A percentile compares a stretch with the other conserved stretches of the same genome.
Conservation (phyloP, 1,139 yeast genomes). For the Diutina siamensis region DNA sequence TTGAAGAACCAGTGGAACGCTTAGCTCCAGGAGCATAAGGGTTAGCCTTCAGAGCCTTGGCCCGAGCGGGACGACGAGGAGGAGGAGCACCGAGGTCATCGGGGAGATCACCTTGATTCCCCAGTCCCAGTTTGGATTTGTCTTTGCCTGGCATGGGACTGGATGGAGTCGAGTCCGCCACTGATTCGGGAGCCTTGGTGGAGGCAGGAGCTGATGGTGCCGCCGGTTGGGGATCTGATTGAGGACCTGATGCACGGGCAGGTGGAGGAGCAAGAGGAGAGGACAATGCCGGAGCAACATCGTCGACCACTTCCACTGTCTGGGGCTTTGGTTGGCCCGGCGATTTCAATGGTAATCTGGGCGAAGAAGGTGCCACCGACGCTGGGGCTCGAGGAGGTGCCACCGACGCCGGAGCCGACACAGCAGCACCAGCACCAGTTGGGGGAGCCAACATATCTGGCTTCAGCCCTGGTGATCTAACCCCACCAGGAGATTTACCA, state of each 20-base stretch:
- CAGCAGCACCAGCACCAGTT: background rate
- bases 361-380: too few relatives aligned
- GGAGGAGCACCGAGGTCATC: background rate
- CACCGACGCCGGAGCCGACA: background rate
- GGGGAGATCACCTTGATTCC: conserved; percentile 4
- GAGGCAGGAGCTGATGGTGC: background rate
- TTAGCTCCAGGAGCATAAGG: background rate
- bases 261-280: background rate
- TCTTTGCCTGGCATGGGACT: background rate
- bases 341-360: too few relatives aligned
- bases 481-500: background rate
- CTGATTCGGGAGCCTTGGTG: background rate
- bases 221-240: background rate
- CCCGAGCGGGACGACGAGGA: background rate
- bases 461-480: background rate
- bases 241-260: background rate
- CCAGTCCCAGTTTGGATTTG: background rate
- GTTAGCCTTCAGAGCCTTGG: conserved; percentile 1
- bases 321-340: too few relatives aligned
- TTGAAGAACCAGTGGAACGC: background rate
- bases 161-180: background rate
- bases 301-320: too few relatives aligned
- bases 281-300: too few relatives aligned
- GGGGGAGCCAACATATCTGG: background rate
- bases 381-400: too few relatives aligned